These are phyloP conservation scores for Pecoramyces ruminantium DNA, from an alignment of 192 early-diverging fungal genomes.

Conservation along the genomic window DNA sequence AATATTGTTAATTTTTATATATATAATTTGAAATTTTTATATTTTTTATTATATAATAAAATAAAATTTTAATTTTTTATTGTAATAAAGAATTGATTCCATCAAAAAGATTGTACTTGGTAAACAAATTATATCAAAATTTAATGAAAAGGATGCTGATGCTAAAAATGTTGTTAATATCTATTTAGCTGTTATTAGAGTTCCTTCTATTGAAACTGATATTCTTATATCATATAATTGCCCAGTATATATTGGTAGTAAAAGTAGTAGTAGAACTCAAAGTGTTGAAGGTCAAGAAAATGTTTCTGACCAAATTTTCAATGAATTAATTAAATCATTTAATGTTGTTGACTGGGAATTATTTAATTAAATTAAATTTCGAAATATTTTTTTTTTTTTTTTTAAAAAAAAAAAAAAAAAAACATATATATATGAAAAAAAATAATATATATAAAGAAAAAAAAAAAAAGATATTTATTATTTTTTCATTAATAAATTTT, in stretches of 20 bases:
- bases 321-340: background rate
- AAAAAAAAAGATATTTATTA: too few species aligned
- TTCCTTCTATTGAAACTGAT: constrained; percentile 52
- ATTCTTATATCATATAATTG: constrained; percentile 61
- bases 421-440: too few species aligned
- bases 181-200: constrained; percentile 50
- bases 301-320: background rate
- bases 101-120: constrained; percentile 37
- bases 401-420: too few species aligned
- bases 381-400: too few species aligned
- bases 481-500: too few species aligned
- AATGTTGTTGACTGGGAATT: background rate
- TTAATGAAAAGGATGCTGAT: constrained; percentile 37
- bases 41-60: too few species aligned
- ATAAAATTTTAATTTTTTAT: too few species aligned
- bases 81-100: constrained; percentile 16
- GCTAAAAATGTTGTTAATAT: constrained; percentile 45
- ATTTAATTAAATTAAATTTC: background rate
- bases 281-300: background rate
- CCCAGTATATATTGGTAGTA: constrained; percentile 12
- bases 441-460: too few species aligned
- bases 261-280: background rate
- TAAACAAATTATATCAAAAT: constrained; percentile 57
- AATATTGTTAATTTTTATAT: too few species aligned
- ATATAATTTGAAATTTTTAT: too few species aligned